Evolutionary conservation across 202 grass and related monocot genomes (phyloP).

Genomic region (Saccharum hybrid): DNA sequence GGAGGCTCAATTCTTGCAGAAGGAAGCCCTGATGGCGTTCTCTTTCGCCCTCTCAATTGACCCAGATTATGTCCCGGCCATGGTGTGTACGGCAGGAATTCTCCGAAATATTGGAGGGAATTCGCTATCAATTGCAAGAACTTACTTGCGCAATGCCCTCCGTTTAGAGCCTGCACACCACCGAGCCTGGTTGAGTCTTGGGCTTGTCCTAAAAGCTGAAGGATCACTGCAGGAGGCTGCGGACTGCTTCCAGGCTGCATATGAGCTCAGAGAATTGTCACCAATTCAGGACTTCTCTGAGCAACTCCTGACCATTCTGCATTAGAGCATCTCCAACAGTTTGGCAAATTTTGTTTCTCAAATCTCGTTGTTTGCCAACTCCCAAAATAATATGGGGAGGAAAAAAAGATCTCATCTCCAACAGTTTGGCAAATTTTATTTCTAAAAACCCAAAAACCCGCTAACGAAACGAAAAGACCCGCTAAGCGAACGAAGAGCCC

Average conservation of each 20-base stretch:
- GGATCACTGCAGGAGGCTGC: constrained; percentile 72
- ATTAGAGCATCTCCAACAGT: too few species aligned
- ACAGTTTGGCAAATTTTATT: too few species aligned
- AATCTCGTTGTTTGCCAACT: too few species aligned
- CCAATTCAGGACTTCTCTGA: constrained; percentile 71
- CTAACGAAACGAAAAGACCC: too few species aligned
- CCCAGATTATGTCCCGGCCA: constrained; percentile 80
- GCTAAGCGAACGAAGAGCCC: too few species aligned
- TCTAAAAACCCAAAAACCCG: too few species aligned
- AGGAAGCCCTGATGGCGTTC: constrained; percentile 76
- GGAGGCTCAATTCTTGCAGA: constrained; percentile 75
- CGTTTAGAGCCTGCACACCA: constrained; percentile 74
- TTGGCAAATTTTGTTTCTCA: too few species aligned
- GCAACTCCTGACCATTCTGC: constrained; percentile 56
- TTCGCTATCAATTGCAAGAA: constrained; percentile 64
- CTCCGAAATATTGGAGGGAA: constrained; percentile 65
- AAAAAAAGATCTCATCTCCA: too few species aligned
- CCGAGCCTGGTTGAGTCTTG: constrained; percentile 80
- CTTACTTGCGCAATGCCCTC: constrained; percentile 71
- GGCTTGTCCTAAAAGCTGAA: constrained; percentile 73
- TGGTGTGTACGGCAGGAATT: constrained; percentile 85
- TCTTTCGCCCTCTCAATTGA: constrained; percentile 75
- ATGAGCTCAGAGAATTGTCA: constrained; percentile 76
- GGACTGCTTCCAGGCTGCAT: constrained; percentile 86
- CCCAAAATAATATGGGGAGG: too few species aligned